phyloP scores from a whole-genome alignment of 2,329 filamentous ascomycete species.

The Onygena corvina region DNA sequence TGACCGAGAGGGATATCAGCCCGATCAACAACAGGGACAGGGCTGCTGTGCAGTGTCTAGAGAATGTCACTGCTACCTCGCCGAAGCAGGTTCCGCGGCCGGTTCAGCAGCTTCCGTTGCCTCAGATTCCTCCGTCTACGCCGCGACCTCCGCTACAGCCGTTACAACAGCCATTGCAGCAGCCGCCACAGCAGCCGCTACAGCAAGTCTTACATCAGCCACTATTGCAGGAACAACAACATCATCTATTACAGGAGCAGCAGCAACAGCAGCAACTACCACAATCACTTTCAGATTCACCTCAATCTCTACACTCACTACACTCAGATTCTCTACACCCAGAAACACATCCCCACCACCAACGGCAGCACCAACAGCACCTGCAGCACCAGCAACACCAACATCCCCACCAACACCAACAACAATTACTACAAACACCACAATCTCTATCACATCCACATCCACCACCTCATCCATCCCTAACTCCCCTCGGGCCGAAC shows the following conservation, averaged over 20 bases:
- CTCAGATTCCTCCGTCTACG: not conserved
- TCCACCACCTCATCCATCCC: too few relatives aligned
- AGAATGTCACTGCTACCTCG: too few relatives aligned
- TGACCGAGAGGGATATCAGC: conserved; percentile 10
- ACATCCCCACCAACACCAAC: not conserved
- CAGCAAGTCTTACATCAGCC: too few relatives aligned
- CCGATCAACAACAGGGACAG: not conserved
- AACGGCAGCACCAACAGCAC: not conserved
- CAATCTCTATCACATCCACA: too few relatives aligned
- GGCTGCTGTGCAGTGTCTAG: not conserved
- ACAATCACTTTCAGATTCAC: too few relatives aligned
- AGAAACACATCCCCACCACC: too few relatives aligned
- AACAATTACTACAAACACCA: not conserved
- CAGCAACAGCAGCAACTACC: not conserved
- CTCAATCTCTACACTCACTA: too few relatives aligned
- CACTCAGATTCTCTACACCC: too few relatives aligned
- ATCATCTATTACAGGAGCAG: too few relatives aligned
- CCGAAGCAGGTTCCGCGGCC: not conserved
- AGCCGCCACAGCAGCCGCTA: not conserved
- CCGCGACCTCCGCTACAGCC: not conserved
- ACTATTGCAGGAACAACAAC: too few relatives aligned
- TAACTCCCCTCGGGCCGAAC: too few relatives aligned
- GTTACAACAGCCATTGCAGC: not conserved
- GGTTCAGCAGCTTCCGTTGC: not conserved
- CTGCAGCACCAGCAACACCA: not conserved